Evolutionary conservation across 2,329 filamentous ascomycete species (phyloP).

Genomic region (Fusarium annulatum): DNA sequence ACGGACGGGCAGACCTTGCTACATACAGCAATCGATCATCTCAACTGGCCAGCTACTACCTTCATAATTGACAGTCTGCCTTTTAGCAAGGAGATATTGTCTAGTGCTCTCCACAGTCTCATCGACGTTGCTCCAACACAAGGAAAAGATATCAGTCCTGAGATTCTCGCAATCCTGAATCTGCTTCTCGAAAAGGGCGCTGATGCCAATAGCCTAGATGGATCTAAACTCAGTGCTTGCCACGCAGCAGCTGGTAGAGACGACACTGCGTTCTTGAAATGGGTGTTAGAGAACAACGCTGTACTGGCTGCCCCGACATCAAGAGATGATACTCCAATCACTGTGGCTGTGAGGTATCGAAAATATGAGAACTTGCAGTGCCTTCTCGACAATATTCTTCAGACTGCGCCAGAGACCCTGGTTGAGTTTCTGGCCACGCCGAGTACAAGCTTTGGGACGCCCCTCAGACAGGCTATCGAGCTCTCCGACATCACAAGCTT

Average conservation of each 20-base stretch:
- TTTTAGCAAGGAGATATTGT: rapidly evolving
- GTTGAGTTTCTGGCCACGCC: neutral
- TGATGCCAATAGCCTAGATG: rapidly evolving
- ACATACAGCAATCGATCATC: neutral
- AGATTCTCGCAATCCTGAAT: neutral
- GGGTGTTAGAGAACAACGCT: rapidly evolving
- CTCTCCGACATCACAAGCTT: rapidly evolving
- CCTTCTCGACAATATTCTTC: rapidly evolving
- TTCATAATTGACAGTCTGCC: rapidly evolving
- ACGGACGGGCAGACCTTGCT: rapidly evolving
- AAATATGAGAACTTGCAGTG: neutral
- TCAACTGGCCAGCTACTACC: rapidly evolving
- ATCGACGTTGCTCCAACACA: neutral
- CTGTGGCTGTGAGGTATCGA: neutral
- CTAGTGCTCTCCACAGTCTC: rapidly evolving
- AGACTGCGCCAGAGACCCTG: neutral
- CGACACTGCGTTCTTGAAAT: neutral
- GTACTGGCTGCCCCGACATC: rapidly evolving
- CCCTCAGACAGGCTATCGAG: neutral
- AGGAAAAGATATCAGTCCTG: rapidly evolving
- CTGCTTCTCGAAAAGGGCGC: rapidly evolving
- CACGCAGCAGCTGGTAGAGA: neutral
- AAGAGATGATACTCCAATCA: neutral
- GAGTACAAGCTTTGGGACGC: neutral
- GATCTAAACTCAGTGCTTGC: rapidly evolving